A percentile compares a stretch with the other conserved stretches of the same genome.
Evolutionary conservation across 148 eudicot species (phyloP).

Genomic region (Fagopyrum tataricum): DNA sequence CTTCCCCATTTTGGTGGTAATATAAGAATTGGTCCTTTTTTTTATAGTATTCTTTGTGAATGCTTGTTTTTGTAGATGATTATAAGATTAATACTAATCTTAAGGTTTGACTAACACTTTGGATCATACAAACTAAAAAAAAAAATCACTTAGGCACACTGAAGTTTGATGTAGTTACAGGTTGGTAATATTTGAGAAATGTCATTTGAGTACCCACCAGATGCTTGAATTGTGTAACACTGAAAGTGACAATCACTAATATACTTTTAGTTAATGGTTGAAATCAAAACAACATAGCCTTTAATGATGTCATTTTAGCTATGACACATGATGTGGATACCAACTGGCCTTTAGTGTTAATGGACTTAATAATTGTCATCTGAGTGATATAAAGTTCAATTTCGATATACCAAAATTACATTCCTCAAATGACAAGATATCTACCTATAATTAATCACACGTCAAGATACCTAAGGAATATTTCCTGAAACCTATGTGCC

Average conservation of each 20-base stretch:
- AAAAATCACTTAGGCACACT: neutral
- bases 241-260: neutral
- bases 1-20: neutral
- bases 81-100: neutral
- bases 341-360: neutral
- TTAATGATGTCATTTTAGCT: neutral
- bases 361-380: neutral
- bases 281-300: neutral
- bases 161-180: neutral
- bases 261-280: neutral
- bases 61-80: neutral
- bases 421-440: neutral
- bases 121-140: neutral
- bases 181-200: conserved; percentile 4
- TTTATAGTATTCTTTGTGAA: conserved; percentile 2
- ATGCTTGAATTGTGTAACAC: neutral
- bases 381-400: neutral
- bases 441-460: neutral
- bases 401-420: neutral
- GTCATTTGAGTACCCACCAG: neutral
- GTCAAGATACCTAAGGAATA: neutral
- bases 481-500: neutral
- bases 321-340: neutral
- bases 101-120: neutral
- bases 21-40: neutral